phyloP scores from a whole-genome alignment of 176 grass and related monocot genomes.

The Eleusine coracana region DNA sequence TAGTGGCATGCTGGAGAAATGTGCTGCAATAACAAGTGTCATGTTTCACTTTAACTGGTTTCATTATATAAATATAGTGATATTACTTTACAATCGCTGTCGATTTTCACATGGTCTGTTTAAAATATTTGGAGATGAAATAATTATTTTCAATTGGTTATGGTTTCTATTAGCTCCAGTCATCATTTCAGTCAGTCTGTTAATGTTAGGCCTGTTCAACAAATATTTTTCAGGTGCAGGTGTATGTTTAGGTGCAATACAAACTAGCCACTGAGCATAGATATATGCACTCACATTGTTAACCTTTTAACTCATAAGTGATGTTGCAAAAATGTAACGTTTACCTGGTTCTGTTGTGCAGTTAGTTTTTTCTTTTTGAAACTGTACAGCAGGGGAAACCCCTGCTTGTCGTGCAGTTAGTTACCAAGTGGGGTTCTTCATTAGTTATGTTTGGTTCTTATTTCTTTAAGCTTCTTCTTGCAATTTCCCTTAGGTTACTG shows the following conservation, averaged over 20 bases:
- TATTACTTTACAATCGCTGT: neutral
- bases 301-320: slow-evolving; percentile 5
- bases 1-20: neutral
- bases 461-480: neutral
- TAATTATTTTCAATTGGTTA: neutral
- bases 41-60: neutral
- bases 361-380: too few relatives aligned
- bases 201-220: neutral
- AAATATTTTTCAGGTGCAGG: neutral
- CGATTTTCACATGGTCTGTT: neutral
- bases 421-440: neutral
- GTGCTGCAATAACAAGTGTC: neutral
- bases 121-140: neutral
- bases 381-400: too few relatives aligned
- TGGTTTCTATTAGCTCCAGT: neutral
- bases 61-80: neutral
- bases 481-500: neutral
- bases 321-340: neutral
- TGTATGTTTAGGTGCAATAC: neutral
- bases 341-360: neutral
- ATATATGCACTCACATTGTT: neutral
- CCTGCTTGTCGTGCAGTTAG: neutral
- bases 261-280: neutral
- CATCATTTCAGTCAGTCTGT: neutral
- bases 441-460: slow-evolving; percentile 19